Percentiles rank a stretch among this genome's conserved stretches.
Conservation (phyloP, 176 grass and related monocot genomes). For the Phyllostachys edulis region DNA sequence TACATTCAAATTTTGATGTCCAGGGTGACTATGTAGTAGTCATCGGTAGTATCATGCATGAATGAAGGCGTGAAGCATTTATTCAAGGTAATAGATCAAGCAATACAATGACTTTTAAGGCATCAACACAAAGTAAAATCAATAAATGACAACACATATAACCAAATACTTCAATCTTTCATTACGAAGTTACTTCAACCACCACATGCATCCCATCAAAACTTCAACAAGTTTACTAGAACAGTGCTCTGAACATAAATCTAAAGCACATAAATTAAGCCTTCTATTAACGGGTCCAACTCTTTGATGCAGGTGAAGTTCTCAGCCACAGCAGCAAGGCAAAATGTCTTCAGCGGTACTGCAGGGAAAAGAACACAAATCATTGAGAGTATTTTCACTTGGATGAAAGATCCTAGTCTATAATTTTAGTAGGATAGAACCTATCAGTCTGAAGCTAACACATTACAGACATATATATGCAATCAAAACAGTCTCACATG, state of each 20-base stretch:
- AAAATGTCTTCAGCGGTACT: conserved; percentile 48
- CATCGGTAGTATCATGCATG: background rate
- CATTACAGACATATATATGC: background rate
- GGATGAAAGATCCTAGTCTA: background rate
- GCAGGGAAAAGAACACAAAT: conserved; percentile 4
- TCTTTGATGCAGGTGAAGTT: background rate
- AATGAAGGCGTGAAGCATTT: background rate
- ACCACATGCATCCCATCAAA: conserved; percentile 11
- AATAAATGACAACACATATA: background rate
- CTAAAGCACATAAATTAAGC: conserved; percentile 22
- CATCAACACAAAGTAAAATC: background rate
- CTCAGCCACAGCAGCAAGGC: background rate
- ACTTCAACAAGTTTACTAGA: conserved; percentile 18
- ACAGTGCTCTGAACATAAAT: conserved; percentile 11
- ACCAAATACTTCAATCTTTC: background rate
- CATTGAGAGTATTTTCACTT: background rate
- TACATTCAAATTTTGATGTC: background rate
- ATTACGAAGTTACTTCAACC: conserved; percentile 10
- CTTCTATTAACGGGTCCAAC: conserved; percentile 2
- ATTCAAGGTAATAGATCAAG: background rate
- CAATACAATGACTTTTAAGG: background rate
- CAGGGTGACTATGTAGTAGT: too few species aligned
- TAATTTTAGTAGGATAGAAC: background rate
- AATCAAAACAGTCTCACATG: background rate
- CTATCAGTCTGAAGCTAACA: background rate